Base-by-base conservation (phyloP, 2,329 filamentous ascomycete genomes). In the Blastomyces percursus region DNA sequence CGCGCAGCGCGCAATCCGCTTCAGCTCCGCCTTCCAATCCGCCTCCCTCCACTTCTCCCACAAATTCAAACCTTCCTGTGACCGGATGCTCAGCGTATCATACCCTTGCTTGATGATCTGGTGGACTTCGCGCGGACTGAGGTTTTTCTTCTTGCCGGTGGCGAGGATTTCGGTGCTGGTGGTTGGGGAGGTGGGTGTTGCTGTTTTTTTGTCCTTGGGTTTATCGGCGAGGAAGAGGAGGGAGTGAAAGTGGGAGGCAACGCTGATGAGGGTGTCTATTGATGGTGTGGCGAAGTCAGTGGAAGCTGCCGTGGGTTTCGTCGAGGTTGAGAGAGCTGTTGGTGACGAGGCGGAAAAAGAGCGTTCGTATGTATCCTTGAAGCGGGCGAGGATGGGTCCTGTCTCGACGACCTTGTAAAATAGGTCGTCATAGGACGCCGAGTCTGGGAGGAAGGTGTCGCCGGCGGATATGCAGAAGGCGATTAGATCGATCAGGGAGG, bases 341-440 rank as follows among this genome's bases (percentile, higher is more conserved):
- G 62, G 14, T 50, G 60, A 38, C 32, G 65, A 62, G 67, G 35
- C 1, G 35, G 65, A 61, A 67, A 65, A 71, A 35, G 72, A 71
- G 27, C 81, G 71, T 4, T 78, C 77, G 74, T 94, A 97, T 11
- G 84, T 87, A 65, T 91, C 85, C 50, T 90, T 85, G 77, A 97
- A 96, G 71, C 90, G 91, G 40, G 82, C 78, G 27, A 97, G 82
- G 14, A 90, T 83, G 58, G 96, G 90, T 12, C 92, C 91, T 1
- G 88, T 89, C 75, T 99, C 94, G 32, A 97, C 91, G 1, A 97
- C 84, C 77, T 99, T 99, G 83, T 99, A 99, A 77, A 99, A 97
- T 0, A 99, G 81, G 71, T 99, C 94, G 70, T 99, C 94, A 74
- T 97, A 97, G 1, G 90, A 87, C 21, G 89, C 84, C 0, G 91